Percentiles rank a stretch among this genome's conserved stretches.
Conservation (phyloP, 805 yeast genomes). For the Komagataella phaffii region DNA sequence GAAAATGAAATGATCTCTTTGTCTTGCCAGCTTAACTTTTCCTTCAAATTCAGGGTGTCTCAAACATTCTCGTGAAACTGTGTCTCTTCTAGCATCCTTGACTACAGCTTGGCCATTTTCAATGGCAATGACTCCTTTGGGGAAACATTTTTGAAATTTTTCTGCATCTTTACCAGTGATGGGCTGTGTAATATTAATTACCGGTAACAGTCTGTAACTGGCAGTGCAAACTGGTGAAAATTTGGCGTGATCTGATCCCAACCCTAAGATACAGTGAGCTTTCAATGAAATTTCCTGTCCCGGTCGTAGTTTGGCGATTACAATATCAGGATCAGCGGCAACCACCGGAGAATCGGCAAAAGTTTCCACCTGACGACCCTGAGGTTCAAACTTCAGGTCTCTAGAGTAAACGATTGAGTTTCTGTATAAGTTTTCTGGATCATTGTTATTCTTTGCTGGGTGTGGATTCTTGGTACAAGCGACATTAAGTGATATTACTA, state of each 20-base stretch:
- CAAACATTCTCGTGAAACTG: slow-evolving; percentile 92
- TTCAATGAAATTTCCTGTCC: slow-evolving; percentile 90
- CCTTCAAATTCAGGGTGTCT: slow-evolving; percentile 87
- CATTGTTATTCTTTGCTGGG: slow-evolving; percentile 64
- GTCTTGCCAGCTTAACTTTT: slow-evolving; percentile 83
- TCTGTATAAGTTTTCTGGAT: slow-evolving; percentile 72
- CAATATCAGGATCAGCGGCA: slow-evolving; percentile 79
- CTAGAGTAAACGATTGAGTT: slow-evolving; percentile 82
- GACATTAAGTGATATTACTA: slow-evolving; percentile 71
- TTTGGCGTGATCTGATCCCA: slow-evolving; percentile 94
- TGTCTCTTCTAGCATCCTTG: slow-evolving; percentile 84
- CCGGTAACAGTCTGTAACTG: slow-evolving; percentile 85
- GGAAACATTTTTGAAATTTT: slow-evolving; percentile 81
- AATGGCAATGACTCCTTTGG: slow-evolving; percentile 82
- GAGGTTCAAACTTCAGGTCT: slow-evolving; percentile 83
- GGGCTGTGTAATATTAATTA: slow-evolving; percentile 61
- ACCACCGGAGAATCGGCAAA: slow-evolving; percentile 57
- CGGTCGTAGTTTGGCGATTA: slow-evolving; percentile 87
- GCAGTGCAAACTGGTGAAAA: slow-evolving; percentile 97
- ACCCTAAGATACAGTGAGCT: slow-evolving; percentile 83
- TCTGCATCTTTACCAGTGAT: slow-evolving; percentile 66
- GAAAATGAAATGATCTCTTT: slow-evolving; percentile 86
- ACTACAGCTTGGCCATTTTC: slow-evolving; percentile 65
- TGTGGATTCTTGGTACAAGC: slow-evolving; percentile 77
- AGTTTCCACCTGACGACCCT: slow-evolving; percentile 68